These are phyloP conservation scores for Calonectria ilicicola DNA, from an alignment of 2,329 filamentous ascomycete genomes.

Conservation along the genomic window DNA sequence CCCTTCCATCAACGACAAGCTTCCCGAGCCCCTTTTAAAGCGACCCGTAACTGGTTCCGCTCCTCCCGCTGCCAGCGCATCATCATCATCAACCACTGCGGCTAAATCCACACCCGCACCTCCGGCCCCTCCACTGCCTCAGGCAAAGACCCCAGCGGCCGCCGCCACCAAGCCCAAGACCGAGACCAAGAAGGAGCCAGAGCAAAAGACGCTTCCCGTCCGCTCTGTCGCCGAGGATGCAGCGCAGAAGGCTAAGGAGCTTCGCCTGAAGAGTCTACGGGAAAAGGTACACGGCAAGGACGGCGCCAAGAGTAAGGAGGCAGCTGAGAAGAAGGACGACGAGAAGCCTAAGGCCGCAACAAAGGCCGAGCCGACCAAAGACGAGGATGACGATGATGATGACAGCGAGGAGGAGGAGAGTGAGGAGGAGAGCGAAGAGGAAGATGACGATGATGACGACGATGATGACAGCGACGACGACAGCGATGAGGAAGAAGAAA, in stretches of 20 bases:
- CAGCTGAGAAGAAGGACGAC: neutral
- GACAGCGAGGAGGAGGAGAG: constrained; percentile 26
- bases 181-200: constrained; percentile 36
- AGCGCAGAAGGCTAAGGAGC: constrained; percentile 72
- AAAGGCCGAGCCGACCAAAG: neutral
- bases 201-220: constrained; percentile 55
- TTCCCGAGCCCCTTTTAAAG: constrained; percentile 51
- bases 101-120: constrained; percentile 38
- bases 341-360: neutral
- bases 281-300: constrained; percentile 67
- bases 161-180: constrained; percentile 28
- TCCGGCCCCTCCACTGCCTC: constrained; percentile 38
- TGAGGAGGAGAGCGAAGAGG: constrained; percentile 26
- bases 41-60: constrained; percentile 31
- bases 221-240: constrained; percentile 73
- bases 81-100: constrained; percentile 33
- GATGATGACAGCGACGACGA: neutral
- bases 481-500: neutral
- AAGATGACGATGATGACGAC: constrained; percentile 11
- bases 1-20: constrained; percentile 65
- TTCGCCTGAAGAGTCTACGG: constrained; percentile 64
- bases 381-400: constrained; percentile 2
- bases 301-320: constrained; percentile 29
- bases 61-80: constrained; percentile 40
- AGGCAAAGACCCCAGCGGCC: constrained; percentile 35